phyloP scores from a whole-genome alignment of 1,284 basidiomycete genomes.

The Trichosporon ovoides region DNA sequence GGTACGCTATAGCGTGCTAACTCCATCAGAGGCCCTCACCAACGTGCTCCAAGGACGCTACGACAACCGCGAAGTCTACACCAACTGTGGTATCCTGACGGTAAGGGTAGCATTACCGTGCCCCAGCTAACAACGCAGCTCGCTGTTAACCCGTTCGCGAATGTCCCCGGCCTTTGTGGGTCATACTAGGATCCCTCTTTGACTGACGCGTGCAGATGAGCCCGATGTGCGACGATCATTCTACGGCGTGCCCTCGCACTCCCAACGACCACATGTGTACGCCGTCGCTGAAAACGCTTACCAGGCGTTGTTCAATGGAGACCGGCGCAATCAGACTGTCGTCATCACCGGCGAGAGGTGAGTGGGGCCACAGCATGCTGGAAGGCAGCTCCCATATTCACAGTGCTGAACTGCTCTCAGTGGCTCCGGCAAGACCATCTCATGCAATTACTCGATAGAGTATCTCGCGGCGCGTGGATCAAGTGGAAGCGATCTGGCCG shows the following conservation, averaged over 20 bases:
- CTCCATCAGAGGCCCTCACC: slow-evolving; percentile 14
- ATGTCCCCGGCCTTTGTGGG: slow-evolving; percentile 17
- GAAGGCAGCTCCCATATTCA: no score
- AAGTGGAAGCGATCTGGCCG: slow-evolving; percentile 4
- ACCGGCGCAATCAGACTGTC: slow-evolving; percentile 17
- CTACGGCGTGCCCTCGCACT: slow-evolving; percentile 12
- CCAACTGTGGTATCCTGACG: slow-evolving; percentile 17
- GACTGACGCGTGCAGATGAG: slow-evolving; percentile 9
- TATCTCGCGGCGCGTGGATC: slow-evolving; percentile 18
- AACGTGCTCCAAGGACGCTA: slow-evolving; percentile 15
- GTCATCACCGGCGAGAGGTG: slow-evolving; percentile 24
- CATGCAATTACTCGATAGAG: slow-evolving; percentile 20
- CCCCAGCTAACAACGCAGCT: slow-evolving; percentile 1
- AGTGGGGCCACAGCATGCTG: not conserved
- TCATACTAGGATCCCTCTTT: no score
- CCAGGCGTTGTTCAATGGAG: slow-evolving; percentile 10
- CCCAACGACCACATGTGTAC: slow-evolving; percentile 19
- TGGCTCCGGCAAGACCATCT: slow-evolving; percentile 22
- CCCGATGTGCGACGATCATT: slow-evolving; percentile 10
- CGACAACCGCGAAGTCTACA: slow-evolving; percentile 14
- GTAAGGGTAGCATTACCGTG: not conserved
- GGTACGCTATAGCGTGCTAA: not conserved
- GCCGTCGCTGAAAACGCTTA: slow-evolving; percentile 19
- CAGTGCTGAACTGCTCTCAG: not conserved
- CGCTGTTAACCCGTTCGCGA: slow-evolving; percentile 19